Conservation (phyloP, 176 grass and related monocot genomes). For the Zoysia japonica region DNA sequence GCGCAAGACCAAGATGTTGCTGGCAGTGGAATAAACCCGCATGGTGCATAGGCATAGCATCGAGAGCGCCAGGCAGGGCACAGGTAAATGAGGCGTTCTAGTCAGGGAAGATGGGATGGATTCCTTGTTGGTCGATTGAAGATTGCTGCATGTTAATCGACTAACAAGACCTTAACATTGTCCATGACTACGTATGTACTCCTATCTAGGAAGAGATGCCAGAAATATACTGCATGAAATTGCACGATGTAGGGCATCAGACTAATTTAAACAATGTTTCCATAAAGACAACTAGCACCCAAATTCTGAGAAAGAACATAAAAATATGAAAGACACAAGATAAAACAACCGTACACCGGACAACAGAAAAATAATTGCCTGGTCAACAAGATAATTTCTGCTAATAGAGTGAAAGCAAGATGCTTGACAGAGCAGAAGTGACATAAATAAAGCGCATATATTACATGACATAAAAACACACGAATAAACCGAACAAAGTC, state of each 20-base stretch:
- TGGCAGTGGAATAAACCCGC: slow-evolving; percentile 48
- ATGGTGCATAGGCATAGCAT: background rate
- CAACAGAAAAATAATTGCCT: slow-evolving; percentile 2
- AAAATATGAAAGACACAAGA: background rate
- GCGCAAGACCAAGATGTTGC: slow-evolving; percentile 26
- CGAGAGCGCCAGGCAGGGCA: background rate
- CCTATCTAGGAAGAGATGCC: slow-evolving; percentile 23
- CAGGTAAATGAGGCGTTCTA: slow-evolving; percentile 23
- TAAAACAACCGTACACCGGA: slow-evolving; percentile 19
- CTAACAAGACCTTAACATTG: slow-evolving; percentile 41
- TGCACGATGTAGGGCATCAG: slow-evolving; percentile 15
- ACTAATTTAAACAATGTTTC: slow-evolving; percentile 10
- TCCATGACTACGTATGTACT: slow-evolving; percentile 31
- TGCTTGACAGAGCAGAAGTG: slow-evolving; percentile 40
- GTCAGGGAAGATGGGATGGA: slow-evolving; percentile 8
- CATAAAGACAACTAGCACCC: background rate
- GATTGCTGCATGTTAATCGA: slow-evolving; percentile 29
- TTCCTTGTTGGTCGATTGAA: slow-evolving; percentile 40
- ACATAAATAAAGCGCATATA: slow-evolving; percentile 47
- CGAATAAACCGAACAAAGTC: no score
- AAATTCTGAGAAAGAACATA: background rate
- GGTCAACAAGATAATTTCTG: background rate
- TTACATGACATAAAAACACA: slow-evolving; percentile 29
- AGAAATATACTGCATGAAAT: slow-evolving; percentile 29
- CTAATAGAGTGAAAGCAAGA: slow-evolving; percentile 51